Base-by-base conservation (phyloP, 768 basidiomycete genomes). In the Rhodotorula kratochvilovae region DNA sequence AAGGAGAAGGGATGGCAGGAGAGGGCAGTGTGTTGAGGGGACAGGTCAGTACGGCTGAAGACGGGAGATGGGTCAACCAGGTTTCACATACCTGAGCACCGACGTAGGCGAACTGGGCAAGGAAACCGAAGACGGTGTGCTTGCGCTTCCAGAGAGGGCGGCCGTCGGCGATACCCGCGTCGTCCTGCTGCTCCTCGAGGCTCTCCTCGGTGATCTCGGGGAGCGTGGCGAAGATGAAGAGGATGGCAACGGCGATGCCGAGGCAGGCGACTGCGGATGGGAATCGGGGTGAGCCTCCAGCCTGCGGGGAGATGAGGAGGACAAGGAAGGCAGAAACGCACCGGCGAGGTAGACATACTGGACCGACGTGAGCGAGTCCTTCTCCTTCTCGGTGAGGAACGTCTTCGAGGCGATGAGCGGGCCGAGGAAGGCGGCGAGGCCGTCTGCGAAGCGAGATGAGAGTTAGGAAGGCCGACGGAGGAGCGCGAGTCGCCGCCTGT, bases 351-450 rank as follows among this genome's bases (percentile, higher is more conserved):
- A 61, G 31, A 50, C 46, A 27, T 46, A 70, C 46, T 66, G 53
- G n/a, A 61, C 58, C 39, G 39, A 39, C 31, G 13, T 16, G 27
- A 27, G 33, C 17, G 60, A 56, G 45, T 43, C 36, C 60, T 35
- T 57, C 42, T 57, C n/a, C 54, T 57, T 82, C 15, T 19, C 36
- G 15, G 36, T 27, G 83, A 90, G 89, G 82, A 90, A 90, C 84
- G 86, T 89, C 63, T 86, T 83, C 8, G 88, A 86, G 33, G 88
- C 89, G 75, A 90, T 90, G 74, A 90, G 84, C 29, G 89, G 89
- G 6, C 90, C 82, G 59, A 80, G 74, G 78, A 90, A 89, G 7
- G 86, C 86, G 1, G 89, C 89, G 54, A 90, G 82, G 33, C 89
- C 89, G 63, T 74, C 35, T 33, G 53, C 6, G 27, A 33, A 89